These are phyloP conservation scores for Boletellus ananas DNA, from an alignment of 768 basidiomycete species.

Conservation along the genomic window DNA sequence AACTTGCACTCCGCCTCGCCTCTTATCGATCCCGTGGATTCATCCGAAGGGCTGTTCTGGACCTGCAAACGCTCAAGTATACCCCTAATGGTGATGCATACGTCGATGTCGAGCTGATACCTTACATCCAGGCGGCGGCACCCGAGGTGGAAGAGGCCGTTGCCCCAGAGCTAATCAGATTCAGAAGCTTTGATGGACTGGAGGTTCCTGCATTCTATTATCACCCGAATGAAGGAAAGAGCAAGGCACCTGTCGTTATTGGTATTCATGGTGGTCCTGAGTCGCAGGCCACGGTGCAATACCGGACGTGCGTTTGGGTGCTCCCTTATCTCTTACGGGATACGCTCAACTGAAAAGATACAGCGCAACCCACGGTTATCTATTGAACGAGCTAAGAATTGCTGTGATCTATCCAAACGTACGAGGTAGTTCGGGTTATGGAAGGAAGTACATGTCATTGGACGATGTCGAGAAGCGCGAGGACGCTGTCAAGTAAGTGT, in stretches of 20 bases:
- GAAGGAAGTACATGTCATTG: slow-evolving; percentile 35
- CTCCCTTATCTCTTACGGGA: not conserved
- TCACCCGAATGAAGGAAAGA: slow-evolving; percentile 31
- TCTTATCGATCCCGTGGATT: slow-evolving; percentile 31
- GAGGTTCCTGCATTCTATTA: slow-evolving; percentile 42
- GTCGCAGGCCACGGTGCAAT: slow-evolving; percentile 33
- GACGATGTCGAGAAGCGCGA: slow-evolving; percentile 43
- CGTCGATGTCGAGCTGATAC: slow-evolving; percentile 24
- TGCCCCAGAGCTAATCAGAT: slow-evolving; percentile 33
- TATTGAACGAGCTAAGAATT: slow-evolving; percentile 40
- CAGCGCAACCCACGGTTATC: slow-evolving; percentile 37
- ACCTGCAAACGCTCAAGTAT: slow-evolving; percentile 22
- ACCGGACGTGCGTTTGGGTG: slow-evolving; percentile 27
- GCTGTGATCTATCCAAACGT: slow-evolving; percentile 43
- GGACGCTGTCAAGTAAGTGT: slow-evolving; percentile 38
- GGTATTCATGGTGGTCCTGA: slow-evolving; percentile 41
- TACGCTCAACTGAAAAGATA: slow-evolving; percentile 2
- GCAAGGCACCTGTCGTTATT: slow-evolving; percentile 32
- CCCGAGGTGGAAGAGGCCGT: slow-evolving; percentile 24
- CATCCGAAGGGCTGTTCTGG: slow-evolving; percentile 26
- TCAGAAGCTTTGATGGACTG: slow-evolving; percentile 40
- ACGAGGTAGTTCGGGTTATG: slow-evolving; percentile 41
- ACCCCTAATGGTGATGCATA: slow-evolving; percentile 26
- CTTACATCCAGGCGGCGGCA: slow-evolving; percentile 35
- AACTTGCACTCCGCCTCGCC: slow-evolving; percentile 31